Conservation (phyloP, 148 eudicot genomes). For the Vaccinium darrowii region DNA sequence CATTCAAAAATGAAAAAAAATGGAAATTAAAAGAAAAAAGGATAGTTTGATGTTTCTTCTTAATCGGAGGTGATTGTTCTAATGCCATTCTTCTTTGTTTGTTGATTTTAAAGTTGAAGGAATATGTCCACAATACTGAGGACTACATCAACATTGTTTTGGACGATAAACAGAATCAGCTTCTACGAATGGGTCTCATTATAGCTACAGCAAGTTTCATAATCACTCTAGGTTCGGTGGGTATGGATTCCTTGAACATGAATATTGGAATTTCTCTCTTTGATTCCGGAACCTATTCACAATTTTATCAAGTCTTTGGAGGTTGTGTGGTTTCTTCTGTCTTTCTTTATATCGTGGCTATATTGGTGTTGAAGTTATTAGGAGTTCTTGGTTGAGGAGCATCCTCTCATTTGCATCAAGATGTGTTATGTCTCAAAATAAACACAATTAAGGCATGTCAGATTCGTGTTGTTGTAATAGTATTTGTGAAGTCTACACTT, state of each 20-base stretch:
- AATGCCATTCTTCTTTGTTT: neutral
- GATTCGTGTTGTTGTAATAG: neutral
- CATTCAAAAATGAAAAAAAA: neutral
- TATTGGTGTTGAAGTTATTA: neutral
- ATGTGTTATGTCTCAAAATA: neutral
- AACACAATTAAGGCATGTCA: neutral
- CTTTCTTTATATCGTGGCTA: neutral
- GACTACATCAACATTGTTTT: neutral
- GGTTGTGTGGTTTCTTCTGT: neutral
- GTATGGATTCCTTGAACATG: neutral
- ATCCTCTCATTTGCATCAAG: neutral
- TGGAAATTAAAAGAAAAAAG: neutral
- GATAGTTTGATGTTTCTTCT: neutral
- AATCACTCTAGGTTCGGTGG: neutral
- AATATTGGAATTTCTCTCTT: neutral
- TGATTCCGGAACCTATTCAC: neutral
- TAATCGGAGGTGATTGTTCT: neutral
- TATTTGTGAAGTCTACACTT: neutral
- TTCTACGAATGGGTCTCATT: neutral
- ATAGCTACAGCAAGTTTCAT: neutral
- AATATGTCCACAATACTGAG: neutral
- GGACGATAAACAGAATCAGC: neutral
- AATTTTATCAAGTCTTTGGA: neutral
- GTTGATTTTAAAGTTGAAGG: neutral
- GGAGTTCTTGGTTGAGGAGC: neutral